Evolutionary conservation across 2,329 filamentous ascomycete species (phyloP).

Genomic region (Neofusicoccum ribis): DNA sequence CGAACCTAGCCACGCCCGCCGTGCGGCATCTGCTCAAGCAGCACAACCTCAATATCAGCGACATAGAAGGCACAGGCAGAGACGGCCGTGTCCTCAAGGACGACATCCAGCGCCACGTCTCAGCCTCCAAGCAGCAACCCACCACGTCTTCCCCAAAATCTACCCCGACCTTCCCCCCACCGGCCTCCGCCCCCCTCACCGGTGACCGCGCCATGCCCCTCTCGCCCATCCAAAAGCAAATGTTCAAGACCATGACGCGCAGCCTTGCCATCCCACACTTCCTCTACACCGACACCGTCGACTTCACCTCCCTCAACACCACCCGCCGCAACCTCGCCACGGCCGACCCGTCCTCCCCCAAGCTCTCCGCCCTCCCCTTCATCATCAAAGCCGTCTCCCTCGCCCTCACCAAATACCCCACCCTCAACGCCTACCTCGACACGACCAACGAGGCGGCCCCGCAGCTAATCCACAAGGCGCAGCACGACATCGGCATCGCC

Average conservation of each 20-base stretch:
- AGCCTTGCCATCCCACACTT: conserved; percentile 93
- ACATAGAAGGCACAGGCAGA: conserved; percentile 81
- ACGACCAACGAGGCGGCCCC: conserved; percentile 57
- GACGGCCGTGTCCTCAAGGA: conserved; percentile 92
- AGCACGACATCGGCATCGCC: conserved; percentile 93
- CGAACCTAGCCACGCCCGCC: conserved; percentile 83
- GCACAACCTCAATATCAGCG: conserved; percentile 71
- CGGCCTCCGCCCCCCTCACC: conserved; percentile 35
- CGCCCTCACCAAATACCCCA: conserved; percentile 75
- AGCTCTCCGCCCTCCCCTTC: conserved; percentile 80
- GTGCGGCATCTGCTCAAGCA: conserved; percentile 87
- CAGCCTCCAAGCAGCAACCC: conserved; percentile 20
- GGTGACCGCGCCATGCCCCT: conserved; percentile 69
- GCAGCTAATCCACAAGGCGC: conserved; percentile 71
- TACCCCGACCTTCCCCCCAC: conserved; percentile 27
- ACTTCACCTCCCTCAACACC: conserved; percentile 72
- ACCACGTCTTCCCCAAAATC: conserved; percentile 28
- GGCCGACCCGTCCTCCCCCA: conserved; percentile 43
- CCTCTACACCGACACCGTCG: conserved; percentile 86
- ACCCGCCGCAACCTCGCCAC: conserved; percentile 67
- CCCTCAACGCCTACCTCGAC: conserved; percentile 86
- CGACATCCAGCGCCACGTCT: conserved; percentile 73
- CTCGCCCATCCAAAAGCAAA: conserved; percentile 79
- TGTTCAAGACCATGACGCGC: conserved; percentile 97
- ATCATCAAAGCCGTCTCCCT: conserved; percentile 94